Evolutionary conservation across 2,329 filamentous ascomycete species (phyloP).

Genomic region (Bipolaris oryzae): DNA sequence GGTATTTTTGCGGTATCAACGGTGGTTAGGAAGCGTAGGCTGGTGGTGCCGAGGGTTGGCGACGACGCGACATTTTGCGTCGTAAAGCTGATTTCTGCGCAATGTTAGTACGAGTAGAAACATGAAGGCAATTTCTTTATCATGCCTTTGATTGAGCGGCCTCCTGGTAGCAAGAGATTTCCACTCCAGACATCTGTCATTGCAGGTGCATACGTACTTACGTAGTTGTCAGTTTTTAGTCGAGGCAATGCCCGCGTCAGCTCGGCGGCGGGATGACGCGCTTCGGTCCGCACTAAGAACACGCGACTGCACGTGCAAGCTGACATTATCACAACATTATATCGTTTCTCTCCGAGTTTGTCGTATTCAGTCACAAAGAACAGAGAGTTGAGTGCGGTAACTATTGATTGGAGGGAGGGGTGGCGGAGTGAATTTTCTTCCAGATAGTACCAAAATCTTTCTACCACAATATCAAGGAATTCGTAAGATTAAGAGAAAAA

Average conservation of each 20-base stretch:
- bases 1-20: slow-evolving; percentile 51
- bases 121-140: too few species aligned
- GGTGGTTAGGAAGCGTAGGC: slow-evolving; percentile 46
- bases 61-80: slow-evolving; percentile 27
- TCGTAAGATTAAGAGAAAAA: too few species aligned
- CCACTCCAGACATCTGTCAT: slow-evolving; percentile 47
- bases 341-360: background rate
- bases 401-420: background rate
- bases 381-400: background rate
- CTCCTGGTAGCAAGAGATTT: slow-evolving; percentile 39
- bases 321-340: background rate
- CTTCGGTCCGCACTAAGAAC: slow-evolving; percentile 11
- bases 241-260: slow-evolving; percentile 1
- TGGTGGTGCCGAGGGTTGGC: slow-evolving; percentile 19
- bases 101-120: background rate
- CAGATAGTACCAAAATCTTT: too few species aligned
- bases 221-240: background rate
- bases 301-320: slow-evolving; percentile 21
- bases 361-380: slow-evolving; percentile 50
- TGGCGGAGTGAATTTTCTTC: too few species aligned
- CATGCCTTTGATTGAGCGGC: slow-evolving; percentile 33
- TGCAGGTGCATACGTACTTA: slow-evolving; percentile 4
- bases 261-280: slow-evolving; percentile 23
- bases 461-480: too few species aligned
- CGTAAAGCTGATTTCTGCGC: slow-evolving; percentile 38